phyloP scores from a whole-genome alignment of 495 filamentous ascomycete genomes.

The Trypethelium eluteriae region DNA sequence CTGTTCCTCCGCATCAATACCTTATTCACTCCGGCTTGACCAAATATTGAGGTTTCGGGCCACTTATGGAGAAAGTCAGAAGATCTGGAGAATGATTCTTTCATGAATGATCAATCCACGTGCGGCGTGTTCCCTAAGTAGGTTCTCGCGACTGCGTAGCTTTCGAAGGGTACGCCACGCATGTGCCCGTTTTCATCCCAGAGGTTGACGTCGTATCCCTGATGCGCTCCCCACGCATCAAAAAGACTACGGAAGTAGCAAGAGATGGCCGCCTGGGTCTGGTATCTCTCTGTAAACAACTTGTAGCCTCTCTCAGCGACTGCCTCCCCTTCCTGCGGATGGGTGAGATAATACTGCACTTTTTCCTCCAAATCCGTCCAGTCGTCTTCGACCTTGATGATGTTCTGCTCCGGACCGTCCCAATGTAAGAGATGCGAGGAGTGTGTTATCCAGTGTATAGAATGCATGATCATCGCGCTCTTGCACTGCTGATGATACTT shows the following conservation, averaged over 20 bases:
- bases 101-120: too few species aligned
- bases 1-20: too few species aligned
- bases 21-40: too few species aligned
- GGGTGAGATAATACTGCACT: conserved; percentile 18
- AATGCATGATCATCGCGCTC: conserved; percentile 48
- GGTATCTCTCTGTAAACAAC: conserved; percentile 29
- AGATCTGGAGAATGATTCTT: too few species aligned
- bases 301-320: conserved; percentile 24
- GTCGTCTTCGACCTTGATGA: conserved; percentile 25
- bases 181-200: neutral
- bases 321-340: conserved; percentile 13
- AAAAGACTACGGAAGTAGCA: conserved; percentile 31
- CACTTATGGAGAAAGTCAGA: too few species aligned
- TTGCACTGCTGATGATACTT: conserved; percentile 56
- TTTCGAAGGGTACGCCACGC: conserved; percentile 13
- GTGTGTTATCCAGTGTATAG: conserved; percentile 41
- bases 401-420: conserved; percentile 38
- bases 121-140: neutral
- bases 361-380: conserved; percentile 24
- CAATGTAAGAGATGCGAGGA: conserved; percentile 38
- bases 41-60: too few species aligned
- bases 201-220: neutral
- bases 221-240: conserved; percentile 16
- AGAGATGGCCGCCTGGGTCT: conserved; percentile 28
- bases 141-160: conserved; percentile 2